phyloP scores from a whole-genome alignment of 2,329 filamentous ascomycete genomes.

The Lecanosticta acicola region DNA sequence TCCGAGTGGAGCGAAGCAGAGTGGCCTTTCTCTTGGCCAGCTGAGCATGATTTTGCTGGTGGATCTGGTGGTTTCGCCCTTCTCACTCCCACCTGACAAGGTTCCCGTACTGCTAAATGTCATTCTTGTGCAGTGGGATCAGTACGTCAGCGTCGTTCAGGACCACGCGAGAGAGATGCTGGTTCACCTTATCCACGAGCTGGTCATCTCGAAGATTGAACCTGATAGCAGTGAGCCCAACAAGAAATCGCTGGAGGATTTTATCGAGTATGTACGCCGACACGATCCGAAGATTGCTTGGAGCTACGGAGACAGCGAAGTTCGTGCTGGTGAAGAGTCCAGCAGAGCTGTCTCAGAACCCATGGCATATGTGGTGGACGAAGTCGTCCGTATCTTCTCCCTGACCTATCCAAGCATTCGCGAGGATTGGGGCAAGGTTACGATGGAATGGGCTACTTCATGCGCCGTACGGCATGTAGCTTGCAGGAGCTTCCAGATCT shows the following conservation, averaged over 20 bases:
- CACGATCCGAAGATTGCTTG: slow-evolving; percentile 83
- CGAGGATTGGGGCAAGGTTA: slow-evolving; percentile 84
- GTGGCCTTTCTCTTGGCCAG: slow-evolving; percentile 87
- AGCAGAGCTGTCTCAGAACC: slow-evolving; percentile 72
- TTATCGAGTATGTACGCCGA: slow-evolving; percentile 79
- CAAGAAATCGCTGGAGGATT: slow-evolving; percentile 73
- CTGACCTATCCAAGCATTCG: slow-evolving; percentile 79
- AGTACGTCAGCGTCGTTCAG: slow-evolving; percentile 90
- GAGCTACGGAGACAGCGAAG: slow-evolving; percentile 89
- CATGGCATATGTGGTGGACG: slow-evolving; percentile 77
- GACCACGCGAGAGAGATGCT: slow-evolving; percentile 97
- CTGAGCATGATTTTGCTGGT: slow-evolving; percentile 89
- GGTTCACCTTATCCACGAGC: slow-evolving; percentile 91
- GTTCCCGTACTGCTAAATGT: slow-evolving; percentile 85
- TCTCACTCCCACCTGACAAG: slow-evolving; percentile 71
- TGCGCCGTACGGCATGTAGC: slow-evolving; percentile 92
- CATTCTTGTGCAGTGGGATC: slow-evolving; percentile 91
- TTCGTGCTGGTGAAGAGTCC: slow-evolving; percentile 57
- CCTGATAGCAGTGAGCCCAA: slow-evolving; percentile 62
- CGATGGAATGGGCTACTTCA: slow-evolving; percentile 91
- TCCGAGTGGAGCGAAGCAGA: slow-evolving; percentile 76
- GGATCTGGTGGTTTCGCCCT: slow-evolving; percentile 89
- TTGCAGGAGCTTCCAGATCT: slow-evolving; percentile 95
- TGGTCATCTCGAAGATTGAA: slow-evolving; percentile 74
- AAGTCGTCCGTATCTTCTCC: slow-evolving; percentile 81